Evolutionary conservation across 768 basidiomycete genomes (phyloP).

Genomic region (Russula griseocarnosa): DNA sequence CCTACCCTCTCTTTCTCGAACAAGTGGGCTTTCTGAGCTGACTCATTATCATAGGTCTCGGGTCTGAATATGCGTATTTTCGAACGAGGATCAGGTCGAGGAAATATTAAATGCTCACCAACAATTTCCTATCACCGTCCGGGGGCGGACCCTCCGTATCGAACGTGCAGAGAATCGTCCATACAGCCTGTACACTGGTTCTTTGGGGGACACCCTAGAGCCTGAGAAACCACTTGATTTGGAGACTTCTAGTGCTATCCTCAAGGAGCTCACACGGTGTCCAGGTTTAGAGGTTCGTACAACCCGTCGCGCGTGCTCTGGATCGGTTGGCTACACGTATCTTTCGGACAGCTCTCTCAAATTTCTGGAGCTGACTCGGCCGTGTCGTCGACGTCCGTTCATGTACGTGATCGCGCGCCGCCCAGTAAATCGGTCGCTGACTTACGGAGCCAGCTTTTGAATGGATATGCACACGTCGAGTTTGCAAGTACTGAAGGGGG

Average conservation of each 20-base stretch:
- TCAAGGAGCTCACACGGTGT: slow-evolving; percentile 11
- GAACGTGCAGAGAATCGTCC: slow-evolving; percentile 1
- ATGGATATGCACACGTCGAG: slow-evolving; percentile 23
- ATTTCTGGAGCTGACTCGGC: slow-evolving; percentile 21
- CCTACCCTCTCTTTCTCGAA: neutral
- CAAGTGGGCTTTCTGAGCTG: neutral
- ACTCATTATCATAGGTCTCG: slow-evolving; percentile 1
- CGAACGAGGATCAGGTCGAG: slow-evolving; percentile 6
- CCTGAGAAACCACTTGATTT: neutral
- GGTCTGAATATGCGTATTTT: slow-evolving; percentile 18
- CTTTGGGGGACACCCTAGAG: neutral
- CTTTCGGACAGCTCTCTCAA: neutral
- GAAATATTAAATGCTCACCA: slow-evolving; percentile 9
- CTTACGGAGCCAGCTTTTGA: neutral
- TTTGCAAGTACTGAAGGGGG: slow-evolving; percentile 19
- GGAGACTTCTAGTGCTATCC: neutral
- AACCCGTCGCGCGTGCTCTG: slow-evolving; percentile 15
- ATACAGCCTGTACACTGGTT: neutral
- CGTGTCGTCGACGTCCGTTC: slow-evolving; percentile 21
- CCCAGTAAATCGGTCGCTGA: neutral
- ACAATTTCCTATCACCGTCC: slow-evolving; percentile 9
- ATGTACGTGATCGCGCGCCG: slow-evolving; percentile 6
- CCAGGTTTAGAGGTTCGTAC: slow-evolving; percentile 6
- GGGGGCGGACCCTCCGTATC: neutral
- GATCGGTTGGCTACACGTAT: slow-evolving; percentile 5